Conservation (phyloP, 192 early-diverging fungal species). For the Coemansia sp. region DNA sequence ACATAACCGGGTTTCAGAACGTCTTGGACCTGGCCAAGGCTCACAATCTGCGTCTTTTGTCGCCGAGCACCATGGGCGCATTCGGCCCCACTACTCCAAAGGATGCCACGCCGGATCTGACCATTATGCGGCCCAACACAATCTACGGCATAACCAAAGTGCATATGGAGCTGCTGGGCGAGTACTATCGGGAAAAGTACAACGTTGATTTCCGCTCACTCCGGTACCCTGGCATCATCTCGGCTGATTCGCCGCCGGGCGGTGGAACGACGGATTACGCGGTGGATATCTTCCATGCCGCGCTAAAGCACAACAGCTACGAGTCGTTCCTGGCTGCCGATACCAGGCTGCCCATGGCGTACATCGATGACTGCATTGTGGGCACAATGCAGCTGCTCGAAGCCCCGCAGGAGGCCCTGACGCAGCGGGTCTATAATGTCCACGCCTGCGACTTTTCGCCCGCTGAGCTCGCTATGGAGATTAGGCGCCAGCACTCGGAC, state of each 20-base stretch:
- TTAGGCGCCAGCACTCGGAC: slow-evolving; percentile 45
- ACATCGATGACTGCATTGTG: slow-evolving; percentile 60
- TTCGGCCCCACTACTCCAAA: slow-evolving; percentile 65
- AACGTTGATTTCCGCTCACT: slow-evolving; percentile 63
- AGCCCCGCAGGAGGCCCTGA: slow-evolving; percentile 47
- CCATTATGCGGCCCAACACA: slow-evolving; percentile 65
- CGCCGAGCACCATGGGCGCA: slow-evolving; percentile 65
- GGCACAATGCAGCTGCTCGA: slow-evolving; percentile 62
- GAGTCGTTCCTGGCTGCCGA: slow-evolving; percentile 57
- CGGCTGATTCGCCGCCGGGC: slow-evolving; percentile 61
- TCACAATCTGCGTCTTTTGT: slow-evolving; percentile 57
- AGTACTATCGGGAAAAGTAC: slow-evolving; percentile 63
- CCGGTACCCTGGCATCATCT: slow-evolving; percentile 64
- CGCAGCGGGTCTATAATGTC: slow-evolving; percentile 62
- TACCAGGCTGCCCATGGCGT: slow-evolving; percentile 63
- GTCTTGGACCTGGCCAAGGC: slow-evolving; percentile 57
- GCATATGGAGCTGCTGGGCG: slow-evolving; percentile 63
- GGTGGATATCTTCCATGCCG: slow-evolving; percentile 65
- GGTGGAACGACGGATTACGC: slow-evolving; percentile 69
- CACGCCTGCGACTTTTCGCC: slow-evolving; percentile 61
- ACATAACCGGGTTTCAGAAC: slow-evolving; percentile 66
- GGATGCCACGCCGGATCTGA: slow-evolving; percentile 57
- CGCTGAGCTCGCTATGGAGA: slow-evolving; percentile 52
- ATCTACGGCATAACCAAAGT: slow-evolving; percentile 68
- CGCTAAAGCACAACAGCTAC: slow-evolving; percentile 56